phyloP scores from a whole-genome alignment of 495 filamentous ascomycete species.

The Penicillium pulvis region DNA sequence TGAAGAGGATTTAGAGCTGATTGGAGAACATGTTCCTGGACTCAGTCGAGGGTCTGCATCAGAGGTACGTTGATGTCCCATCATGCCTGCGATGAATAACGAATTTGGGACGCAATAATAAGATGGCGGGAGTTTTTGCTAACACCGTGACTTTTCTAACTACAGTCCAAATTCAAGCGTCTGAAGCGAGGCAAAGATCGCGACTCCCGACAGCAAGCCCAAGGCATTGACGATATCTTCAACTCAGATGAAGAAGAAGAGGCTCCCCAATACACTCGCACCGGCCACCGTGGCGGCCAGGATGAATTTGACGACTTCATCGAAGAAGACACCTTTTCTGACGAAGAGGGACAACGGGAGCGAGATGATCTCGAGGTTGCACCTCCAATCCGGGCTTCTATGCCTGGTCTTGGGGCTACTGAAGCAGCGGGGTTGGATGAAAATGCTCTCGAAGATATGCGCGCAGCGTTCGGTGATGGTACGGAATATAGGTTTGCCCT shows the following conservation, averaged over 20 bases:
- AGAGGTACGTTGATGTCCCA: constrained; percentile 53
- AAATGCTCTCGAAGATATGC: constrained; percentile 91
- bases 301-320: constrained; percentile 98
- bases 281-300: constrained; percentile 52
- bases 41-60: constrained; percentile 62
- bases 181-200: constrained; percentile 89
- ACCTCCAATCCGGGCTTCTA: constrained; percentile 65
- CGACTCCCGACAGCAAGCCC: constrained; percentile 56
- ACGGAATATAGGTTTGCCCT: constrained; percentile 94
- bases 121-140: not conserved
- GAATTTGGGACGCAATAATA: not conserved
- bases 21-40: constrained; percentile 74
- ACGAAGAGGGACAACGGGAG: constrained; percentile 75
- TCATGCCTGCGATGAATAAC: not conserved
- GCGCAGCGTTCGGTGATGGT: constrained; percentile 90
- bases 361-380: constrained; percentile 88
- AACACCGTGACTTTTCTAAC: constrained; percentile 14
- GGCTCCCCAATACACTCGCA: constrained; percentile 57
- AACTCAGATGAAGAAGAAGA: constrained; percentile 88
- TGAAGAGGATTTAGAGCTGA: constrained; percentile 94
- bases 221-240: constrained; percentile 86
- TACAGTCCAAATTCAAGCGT: constrained; percentile 87
- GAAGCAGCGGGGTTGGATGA: constrained; percentile 81
- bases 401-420: constrained; percentile 56
- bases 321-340: constrained; percentile 89